phyloP scores from a whole-genome alignment of 768 basidiomycete genomes.

The Tricholoma flavovirens region DNA sequence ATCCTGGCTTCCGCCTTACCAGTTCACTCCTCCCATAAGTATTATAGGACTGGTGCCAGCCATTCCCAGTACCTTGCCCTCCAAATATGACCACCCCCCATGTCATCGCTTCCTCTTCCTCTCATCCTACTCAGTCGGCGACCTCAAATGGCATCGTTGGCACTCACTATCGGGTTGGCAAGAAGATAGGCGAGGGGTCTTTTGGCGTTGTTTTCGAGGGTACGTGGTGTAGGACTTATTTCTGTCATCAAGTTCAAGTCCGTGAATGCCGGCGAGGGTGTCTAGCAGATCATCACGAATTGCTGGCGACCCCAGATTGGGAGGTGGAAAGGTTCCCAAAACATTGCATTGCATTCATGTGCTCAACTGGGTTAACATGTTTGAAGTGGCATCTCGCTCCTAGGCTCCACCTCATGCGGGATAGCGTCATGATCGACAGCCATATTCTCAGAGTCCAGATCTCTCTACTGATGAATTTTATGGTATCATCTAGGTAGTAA shows the following conservation, averaged over 20 bases:
- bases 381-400: background rate
- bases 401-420: background rate
- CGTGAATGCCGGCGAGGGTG: background rate
- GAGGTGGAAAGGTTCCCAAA: background rate
- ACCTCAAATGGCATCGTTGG: slow-evolving; percentile 72
- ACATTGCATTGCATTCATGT: background rate
- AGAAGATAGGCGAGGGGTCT: slow-evolving; percentile 99
- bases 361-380: background rate
- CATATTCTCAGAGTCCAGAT: background rate
- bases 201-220: slow-evolving; percentile 98
- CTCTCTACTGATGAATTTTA: slow-evolving; percentile 4
- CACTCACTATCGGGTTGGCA: slow-evolving; percentile 82
- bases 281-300: background rate
- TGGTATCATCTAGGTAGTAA: slow-evolving; percentile 58
- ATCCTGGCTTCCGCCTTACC: slow-evolving; percentile 16
- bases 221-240: slow-evolving; percentile 25
- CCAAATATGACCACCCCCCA: slow-evolving; percentile 70
- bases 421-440: background rate
- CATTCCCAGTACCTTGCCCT: slow-evolving; percentile 6
- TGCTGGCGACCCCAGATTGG: background rate
- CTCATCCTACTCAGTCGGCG: slow-evolving; percentile 58
- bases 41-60: slow-evolving; percentile 20
- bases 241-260: background rate
- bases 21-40: slow-evolving; percentile 15
- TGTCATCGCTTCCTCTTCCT: slow-evolving; percentile 75